Conservation (phyloP, 2,329 filamentous ascomycete genomes). For the Penicillium sp. region DNA sequence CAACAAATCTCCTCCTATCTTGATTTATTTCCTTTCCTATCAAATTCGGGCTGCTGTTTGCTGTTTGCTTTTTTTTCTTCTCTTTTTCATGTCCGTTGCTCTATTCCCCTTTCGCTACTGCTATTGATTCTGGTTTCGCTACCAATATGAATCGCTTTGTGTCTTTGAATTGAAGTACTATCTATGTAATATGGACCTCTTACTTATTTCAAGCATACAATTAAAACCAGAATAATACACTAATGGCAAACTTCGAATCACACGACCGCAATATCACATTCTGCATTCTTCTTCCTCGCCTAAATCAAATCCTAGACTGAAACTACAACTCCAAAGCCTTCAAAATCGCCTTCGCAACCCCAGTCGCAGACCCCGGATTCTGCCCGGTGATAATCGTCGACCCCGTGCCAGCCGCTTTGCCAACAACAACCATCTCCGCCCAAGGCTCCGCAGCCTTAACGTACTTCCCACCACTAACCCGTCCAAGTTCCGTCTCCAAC, state of each 20-base stretch:
- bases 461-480: constrained; percentile 44
- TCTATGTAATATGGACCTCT: not conserved
- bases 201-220: not conserved
- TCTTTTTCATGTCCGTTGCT: constrained; percentile 22
- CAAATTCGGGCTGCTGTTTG: constrained; percentile 1
- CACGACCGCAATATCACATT: not conserved
- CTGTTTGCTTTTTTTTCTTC: too few species aligned
- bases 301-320: not conserved
- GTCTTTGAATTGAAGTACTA: not conserved
- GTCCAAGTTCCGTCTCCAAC: constrained; percentile 47
- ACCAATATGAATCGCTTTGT: constrained; percentile 23
- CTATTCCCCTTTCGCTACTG: constrained; percentile 37
- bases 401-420: constrained; percentile 26
- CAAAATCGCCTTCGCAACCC: constrained; percentile 46
- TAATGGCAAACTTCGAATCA: not conserved
- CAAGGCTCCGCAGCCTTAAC: constrained; percentile 49
- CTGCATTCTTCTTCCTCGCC: too few species aligned
- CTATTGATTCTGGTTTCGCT: constrained; percentile 19
- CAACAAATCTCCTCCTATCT: constrained; percentile 5
- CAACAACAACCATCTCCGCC: constrained; percentile 47
- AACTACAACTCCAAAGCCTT: constrained; percentile 32
- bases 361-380: constrained; percentile 48
- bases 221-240: not conserved
- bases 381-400: constrained; percentile 50
- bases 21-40: constrained; percentile 9